A percentile compares a stretch with the other conserved stretches of the same genome.
Evolutionary conservation across 345 rosid species (phyloP).

Genomic region (Gossypium sturtianum): DNA sequence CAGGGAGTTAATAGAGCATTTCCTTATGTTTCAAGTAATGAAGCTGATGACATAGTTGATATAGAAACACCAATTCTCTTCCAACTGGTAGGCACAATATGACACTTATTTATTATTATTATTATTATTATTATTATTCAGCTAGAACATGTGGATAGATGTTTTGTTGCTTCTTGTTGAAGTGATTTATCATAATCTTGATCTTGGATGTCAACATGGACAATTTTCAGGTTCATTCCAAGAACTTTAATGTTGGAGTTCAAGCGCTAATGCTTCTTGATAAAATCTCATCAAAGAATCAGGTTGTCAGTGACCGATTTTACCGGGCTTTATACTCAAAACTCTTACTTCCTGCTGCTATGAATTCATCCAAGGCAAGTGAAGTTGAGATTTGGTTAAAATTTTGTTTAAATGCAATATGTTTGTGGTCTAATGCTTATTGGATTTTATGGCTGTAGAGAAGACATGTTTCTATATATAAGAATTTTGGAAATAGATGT

Average conservation of each 20-base stretch:
- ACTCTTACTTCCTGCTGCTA: constrained; percentile 79
- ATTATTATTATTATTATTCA: not conserved
- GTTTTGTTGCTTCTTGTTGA: not conserved
- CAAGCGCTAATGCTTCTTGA: constrained; percentile 95
- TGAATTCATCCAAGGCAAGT: constrained; percentile 96
- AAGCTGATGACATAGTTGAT: constrained; percentile 86
- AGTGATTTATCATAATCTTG: not conserved
- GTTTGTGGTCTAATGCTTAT: not conserved
- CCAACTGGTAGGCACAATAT: constrained; percentile 51
- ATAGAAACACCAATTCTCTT: constrained; percentile 86
- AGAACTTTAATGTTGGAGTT: constrained; percentile 87
- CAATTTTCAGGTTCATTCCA: constrained; percentile 76
- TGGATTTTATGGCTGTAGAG: not conserved
- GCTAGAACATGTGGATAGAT: not conserved
- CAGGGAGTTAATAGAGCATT: constrained; percentile 98
- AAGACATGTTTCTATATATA: not conserved
- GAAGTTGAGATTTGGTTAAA: not conserved
- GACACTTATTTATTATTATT: not conserved
- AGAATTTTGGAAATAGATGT: not conserved
- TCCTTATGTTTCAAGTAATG: constrained; percentile 83
- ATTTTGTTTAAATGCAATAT: not conserved
- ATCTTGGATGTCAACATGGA: constrained; percentile 7
- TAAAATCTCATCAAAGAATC: constrained; percentile 93
- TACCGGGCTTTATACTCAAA: constrained; percentile 92
- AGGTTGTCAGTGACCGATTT: constrained; percentile 88